A percentile compares a stretch with the other conserved stretches of the same genome.
phyloP scores from a whole-genome alignment of 805 yeast species.

The Starmerella tilneyi region DNA sequence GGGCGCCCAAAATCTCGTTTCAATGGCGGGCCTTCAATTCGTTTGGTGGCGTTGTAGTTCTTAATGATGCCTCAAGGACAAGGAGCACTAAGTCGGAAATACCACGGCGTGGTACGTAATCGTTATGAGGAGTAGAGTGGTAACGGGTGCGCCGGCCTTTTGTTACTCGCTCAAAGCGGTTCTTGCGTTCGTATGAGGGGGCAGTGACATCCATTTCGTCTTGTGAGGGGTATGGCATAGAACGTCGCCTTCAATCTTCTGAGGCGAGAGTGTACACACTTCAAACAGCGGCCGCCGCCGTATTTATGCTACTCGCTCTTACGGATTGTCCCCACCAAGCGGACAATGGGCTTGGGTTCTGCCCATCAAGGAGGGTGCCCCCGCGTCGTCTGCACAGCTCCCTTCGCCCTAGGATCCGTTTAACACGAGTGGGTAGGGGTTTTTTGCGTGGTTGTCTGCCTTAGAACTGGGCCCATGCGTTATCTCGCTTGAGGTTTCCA shows the following conservation, averaged over 20 bases:
- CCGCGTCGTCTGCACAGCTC: background rate
- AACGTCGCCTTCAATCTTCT: too few species aligned
- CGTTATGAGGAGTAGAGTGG: background rate
- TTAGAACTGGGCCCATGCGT: background rate
- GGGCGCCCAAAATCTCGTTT: too few species aligned
- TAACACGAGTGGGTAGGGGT: constrained; percentile 6
- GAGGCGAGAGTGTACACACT: too few species aligned
- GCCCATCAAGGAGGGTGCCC: background rate
- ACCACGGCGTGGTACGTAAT: background rate
- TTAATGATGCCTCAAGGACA: too few species aligned
- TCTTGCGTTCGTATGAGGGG: background rate
- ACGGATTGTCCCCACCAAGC: constrained; percentile 1
- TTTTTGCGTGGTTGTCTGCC: background rate
- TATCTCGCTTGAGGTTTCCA: constrained; percentile 3
- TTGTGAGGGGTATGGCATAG: too few species aligned
- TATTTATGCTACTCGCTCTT: too few species aligned
- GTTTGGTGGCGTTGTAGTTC: too few species aligned
- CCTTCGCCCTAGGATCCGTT: background rate
- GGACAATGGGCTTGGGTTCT: background rate
- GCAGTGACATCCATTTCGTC: too few species aligned
- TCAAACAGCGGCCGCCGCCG: too few species aligned
- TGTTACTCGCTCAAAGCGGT: background rate
- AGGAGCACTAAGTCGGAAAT: too few species aligned
- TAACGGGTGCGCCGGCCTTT: background rate
- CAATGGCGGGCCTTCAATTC: too few species aligned